phyloP scores from a whole-genome alignment of 2,329 filamentous ascomycete genomes.

The Plenodomus lindquistii region DNA sequence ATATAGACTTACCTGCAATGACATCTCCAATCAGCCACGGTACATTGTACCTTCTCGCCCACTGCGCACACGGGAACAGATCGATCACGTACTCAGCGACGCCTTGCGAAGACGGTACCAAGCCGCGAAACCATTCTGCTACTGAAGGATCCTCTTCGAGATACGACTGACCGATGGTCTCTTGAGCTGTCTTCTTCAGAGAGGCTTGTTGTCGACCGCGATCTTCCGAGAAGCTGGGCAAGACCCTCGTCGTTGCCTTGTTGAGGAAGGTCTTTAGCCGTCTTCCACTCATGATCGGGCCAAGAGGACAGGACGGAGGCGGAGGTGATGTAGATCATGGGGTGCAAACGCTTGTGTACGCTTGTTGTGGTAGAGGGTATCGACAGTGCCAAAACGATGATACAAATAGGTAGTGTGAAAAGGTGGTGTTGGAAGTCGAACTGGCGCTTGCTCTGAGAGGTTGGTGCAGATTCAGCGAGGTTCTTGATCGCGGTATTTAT shows the following conservation, averaged over 20 bases:
- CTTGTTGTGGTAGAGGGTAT: too few relatives aligned
- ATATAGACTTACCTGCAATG: conserved; percentile 29
- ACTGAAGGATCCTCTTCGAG: conserved; percentile 36
- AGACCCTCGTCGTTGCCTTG: conserved; percentile 9
- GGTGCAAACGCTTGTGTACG: background rate
- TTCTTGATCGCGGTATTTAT: too few relatives aligned
- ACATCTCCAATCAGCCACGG: conserved; percentile 37
- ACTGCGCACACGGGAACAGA: conserved; percentile 34
- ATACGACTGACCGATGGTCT: conserved; percentile 26
- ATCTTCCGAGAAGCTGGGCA: conserved; percentile 17
- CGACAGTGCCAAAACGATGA: too few relatives aligned
- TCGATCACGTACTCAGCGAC: conserved; percentile 27
- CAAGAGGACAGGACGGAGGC: background rate
- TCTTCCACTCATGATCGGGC: conserved; percentile 8
- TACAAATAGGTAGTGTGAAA: too few relatives aligned
- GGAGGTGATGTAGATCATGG: background rate
- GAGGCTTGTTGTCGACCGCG: conserved; percentile 15
- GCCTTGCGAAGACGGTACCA: conserved; percentile 27
- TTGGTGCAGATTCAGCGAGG: too few relatives aligned
- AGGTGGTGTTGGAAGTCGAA: too few relatives aligned
- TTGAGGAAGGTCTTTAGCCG: conserved; percentile 7
- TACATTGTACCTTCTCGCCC: conserved; percentile 34
- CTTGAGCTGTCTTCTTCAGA: conserved; percentile 20
- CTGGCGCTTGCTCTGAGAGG: too few relatives aligned
- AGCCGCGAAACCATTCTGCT: conserved; percentile 29